phyloP scores from a whole-genome alignment of 768 basidiomycete species.

The Pseudohyphozyma bogoriensis region DNA sequence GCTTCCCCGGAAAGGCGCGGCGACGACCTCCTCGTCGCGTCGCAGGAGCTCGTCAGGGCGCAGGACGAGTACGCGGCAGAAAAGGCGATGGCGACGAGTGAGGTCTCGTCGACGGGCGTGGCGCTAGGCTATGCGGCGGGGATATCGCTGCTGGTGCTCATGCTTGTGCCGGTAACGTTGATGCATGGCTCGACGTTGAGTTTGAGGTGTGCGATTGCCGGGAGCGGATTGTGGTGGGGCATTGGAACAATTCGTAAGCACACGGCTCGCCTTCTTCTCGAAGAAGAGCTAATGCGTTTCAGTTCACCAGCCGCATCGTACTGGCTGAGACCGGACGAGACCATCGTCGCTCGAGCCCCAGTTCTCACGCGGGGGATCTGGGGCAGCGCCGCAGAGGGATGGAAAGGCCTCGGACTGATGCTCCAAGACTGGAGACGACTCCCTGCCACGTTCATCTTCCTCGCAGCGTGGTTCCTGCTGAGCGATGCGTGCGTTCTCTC shows the following conservation, averaged over 20 bases:
- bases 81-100: conserved; percentile 3
- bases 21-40: not conserved
- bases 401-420: conserved; percentile 67
- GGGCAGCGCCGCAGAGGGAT: conserved; percentile 55
- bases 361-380: not conserved
- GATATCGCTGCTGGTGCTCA: conserved; percentile 60
- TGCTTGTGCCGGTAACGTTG: conserved; percentile 64
- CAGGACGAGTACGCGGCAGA: conserved; percentile 20
- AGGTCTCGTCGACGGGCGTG: conserved; percentile 35
- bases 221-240: conserved; percentile 83
- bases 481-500: conserved; percentile 60
- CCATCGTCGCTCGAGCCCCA: not conserved
- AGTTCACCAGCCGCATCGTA: conserved; percentile 6
- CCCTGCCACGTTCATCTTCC: conserved; percentile 74
- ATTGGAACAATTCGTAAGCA: conserved; percentile 68
- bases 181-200: conserved; percentile 67
- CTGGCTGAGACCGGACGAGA: conserved; percentile 7
- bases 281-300: not conserved
- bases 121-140: conserved; percentile 45
- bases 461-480: conserved; percentile 87
- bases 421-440: conserved; percentile 64
- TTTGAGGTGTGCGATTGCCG: conserved; percentile 68
- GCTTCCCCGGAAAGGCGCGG: not conserved
- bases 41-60: conserved; percentile 3
- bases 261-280: conserved; percentile 49